phyloP scores from a whole-genome alignment of 2,329 filamentous ascomycete species.

The Fulvia fulva region DNA sequence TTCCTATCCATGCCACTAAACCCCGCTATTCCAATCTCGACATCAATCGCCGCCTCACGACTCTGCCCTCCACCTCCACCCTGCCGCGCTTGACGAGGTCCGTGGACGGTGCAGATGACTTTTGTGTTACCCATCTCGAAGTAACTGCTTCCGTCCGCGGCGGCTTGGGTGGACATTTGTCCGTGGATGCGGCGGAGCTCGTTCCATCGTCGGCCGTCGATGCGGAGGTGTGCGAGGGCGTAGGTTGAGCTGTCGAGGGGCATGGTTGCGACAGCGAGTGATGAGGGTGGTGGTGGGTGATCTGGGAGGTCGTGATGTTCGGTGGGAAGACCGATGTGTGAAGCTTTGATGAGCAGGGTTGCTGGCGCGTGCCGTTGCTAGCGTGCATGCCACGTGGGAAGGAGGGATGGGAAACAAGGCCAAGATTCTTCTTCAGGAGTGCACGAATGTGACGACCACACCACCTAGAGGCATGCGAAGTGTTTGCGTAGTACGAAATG shows the following conservation, averaged over 20 bases:
- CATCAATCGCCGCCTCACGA: constrained; percentile 65
- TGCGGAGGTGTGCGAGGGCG: constrained; percentile 67
- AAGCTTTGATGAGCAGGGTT: not conserved
- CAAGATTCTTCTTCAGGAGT: not conserved
- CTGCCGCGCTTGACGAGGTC: constrained; percentile 68
- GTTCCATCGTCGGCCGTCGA: constrained; percentile 86
- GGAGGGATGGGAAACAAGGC: not conserved
- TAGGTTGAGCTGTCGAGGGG: constrained; percentile 94
- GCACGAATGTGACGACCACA: not conserved
- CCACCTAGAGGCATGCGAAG: not conserved
- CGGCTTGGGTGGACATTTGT: constrained; percentile 86
- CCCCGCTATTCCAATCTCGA: constrained; percentile 79
- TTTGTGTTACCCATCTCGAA: constrained; percentile 97
- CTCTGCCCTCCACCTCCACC: constrained; percentile 43
- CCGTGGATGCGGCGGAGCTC: constrained; percentile 85
- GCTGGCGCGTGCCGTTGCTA: not conserved
- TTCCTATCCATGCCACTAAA: constrained; percentile 86
- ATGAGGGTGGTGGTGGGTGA: not conserved
- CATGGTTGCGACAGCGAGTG: constrained; percentile 52
- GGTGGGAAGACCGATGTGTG: not conserved
- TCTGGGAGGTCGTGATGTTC: constrained; percentile 1
- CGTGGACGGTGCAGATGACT: constrained; percentile 86
- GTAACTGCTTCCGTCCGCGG: constrained; percentile 88
- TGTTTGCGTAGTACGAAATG: not conserved
- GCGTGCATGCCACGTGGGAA: not conserved